A percentile compares a stretch with the other conserved stretches of the same genome.
These are phyloP conservation scores for Epichloe aotearoae DNA, from an alignment of 2,329 filamentous ascomycete species.

Conservation along the genomic window DNA sequence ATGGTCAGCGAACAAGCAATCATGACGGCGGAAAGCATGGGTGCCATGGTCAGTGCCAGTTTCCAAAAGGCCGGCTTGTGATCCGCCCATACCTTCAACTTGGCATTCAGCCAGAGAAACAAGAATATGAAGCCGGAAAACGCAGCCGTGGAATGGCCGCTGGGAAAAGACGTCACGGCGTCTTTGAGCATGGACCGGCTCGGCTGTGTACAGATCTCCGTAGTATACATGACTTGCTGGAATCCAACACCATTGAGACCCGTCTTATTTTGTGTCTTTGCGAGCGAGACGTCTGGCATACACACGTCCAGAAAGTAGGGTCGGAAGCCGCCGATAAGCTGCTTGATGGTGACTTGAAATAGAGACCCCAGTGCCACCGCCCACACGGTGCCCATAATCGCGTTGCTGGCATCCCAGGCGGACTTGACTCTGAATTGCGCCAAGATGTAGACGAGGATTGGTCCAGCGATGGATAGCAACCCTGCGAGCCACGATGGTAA, in stretches of 20 bases:
- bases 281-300: slow-evolving; percentile 38
- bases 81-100: slow-evolving; percentile 56
- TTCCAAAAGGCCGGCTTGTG: slow-evolving; percentile 58
- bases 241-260: slow-evolving; percentile 36
- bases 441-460: slow-evolving; percentile 41
- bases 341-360: slow-evolving; percentile 56
- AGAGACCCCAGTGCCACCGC: slow-evolving; percentile 43
- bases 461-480: slow-evolving; percentile 41
- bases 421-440: slow-evolving; percentile 44
- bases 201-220: slow-evolving; percentile 44
- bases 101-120: slow-evolving; percentile 57
- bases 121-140: slow-evolving; percentile 52
- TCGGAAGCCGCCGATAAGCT: slow-evolving; percentile 49
- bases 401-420: slow-evolving; percentile 49
- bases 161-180: slow-evolving; percentile 52
- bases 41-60: slow-evolving; percentile 41
- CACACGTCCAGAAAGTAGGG: slow-evolving; percentile 54
- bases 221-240: slow-evolving; percentile 48
- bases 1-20: slow-evolving; percentile 50
- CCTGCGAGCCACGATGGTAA: slow-evolving; percentile 46
- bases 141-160: slow-evolving; percentile 52
- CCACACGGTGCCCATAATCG: slow-evolving; percentile 47
- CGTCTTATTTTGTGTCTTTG: slow-evolving; percentile 24
- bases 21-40: slow-evolving; percentile 45
- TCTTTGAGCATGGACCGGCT: slow-evolving; percentile 44